These are phyloP conservation scores for Polyrhizophydium stewartii DNA, from an alignment of 371 early-diverging fungal species.

Conservation along the genomic window DNA sequence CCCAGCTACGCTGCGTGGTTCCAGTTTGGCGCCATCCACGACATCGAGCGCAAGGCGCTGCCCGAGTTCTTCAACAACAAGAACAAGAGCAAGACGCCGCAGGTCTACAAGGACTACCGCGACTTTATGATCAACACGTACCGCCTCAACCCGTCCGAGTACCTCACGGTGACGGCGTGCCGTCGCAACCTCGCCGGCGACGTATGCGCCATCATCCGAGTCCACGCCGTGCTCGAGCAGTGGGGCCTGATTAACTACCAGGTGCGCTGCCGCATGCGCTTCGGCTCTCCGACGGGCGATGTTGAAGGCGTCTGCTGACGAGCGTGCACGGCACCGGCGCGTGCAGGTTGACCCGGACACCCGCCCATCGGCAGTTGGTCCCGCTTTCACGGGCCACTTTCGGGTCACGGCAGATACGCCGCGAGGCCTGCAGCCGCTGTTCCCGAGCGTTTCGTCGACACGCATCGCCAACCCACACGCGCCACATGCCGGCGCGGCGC, in stretches of 20 bases:
- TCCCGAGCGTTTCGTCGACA: slow-evolving; percentile 30
- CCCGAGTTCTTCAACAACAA: slow-evolving; percentile 94
- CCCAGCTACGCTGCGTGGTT: slow-evolving; percentile 92
- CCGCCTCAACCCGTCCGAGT: slow-evolving; percentile 90
- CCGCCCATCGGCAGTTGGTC: slow-evolving; percentile 88
- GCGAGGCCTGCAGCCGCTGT: slow-evolving; percentile 83
- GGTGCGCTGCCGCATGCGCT: slow-evolving; percentile 44
- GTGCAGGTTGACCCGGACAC: slow-evolving; percentile 86
- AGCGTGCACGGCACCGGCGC: too few relatives aligned
- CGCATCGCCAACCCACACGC: background rate
- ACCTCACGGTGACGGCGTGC: slow-evolving; percentile 95
- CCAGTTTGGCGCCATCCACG: slow-evolving; percentile 72
- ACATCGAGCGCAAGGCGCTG: slow-evolving; percentile 81
- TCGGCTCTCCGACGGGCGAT: background rate
- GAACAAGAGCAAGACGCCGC: slow-evolving; percentile 88
- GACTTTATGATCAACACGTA: slow-evolving; percentile 98
- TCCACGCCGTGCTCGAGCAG: slow-evolving; percentile 97
- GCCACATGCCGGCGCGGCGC: background rate
- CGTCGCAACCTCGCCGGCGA: slow-evolving; percentile 93
- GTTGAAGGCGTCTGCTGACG: background rate
- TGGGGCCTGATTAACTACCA: slow-evolving; percentile 99
- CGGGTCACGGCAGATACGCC: slow-evolving; percentile 94
- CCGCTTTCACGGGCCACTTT: slow-evolving; percentile 95
- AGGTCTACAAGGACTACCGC: slow-evolving; percentile 91
- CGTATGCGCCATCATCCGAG: slow-evolving; percentile 94